A percentile compares a stretch with the other conserved stretches of the same genome.
Conservation (phyloP, 352 stramenopile species). For the Pythium phragmitis region DNA sequence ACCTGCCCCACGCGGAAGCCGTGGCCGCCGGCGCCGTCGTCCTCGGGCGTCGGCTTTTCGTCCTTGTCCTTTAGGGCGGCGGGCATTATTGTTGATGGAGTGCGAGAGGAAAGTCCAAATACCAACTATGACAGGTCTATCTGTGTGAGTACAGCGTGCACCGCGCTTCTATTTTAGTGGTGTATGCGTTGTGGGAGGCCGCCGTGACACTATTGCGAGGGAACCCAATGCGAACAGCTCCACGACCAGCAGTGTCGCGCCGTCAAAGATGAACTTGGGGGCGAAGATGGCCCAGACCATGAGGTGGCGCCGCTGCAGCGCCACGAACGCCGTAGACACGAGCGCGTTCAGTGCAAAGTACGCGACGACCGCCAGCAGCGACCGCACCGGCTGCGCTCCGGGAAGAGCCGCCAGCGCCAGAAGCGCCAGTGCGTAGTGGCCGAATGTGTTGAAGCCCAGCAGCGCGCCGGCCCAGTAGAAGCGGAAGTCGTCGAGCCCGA, state of each 20-base stretch:
- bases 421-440: conserved; percentile 53
- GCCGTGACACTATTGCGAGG: not conserved
- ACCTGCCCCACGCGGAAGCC: conserved; percentile 61
- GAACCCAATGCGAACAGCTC: conserved; percentile 27
- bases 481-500: conserved; percentile 86
- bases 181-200: conserved; percentile 12
- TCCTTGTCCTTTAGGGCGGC: conserved; percentile 19
- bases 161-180: conserved; percentile 6
- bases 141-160: not conserved
- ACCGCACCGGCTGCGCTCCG: conserved; percentile 24
- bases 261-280: conserved; percentile 90
- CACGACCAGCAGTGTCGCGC: conserved; percentile 52
- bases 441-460: conserved; percentile 89
- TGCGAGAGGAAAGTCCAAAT: not conserved
- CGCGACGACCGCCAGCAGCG: conserved; percentile 27
- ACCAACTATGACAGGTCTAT: conserved; percentile 9
- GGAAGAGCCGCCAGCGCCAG: conserved; percentile 35
- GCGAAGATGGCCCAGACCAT: conserved; percentile 94
- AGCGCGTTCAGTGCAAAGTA: conserved; percentile 60
- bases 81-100: conserved; percentile 5
- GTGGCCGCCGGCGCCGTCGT: conserved; percentile 21
- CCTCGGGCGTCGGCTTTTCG: conserved; percentile 15
- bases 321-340: conserved; percentile 84
- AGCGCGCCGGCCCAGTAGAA: conserved; percentile 74
- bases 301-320: conserved; percentile 83